These are phyloP conservation scores for sweet orange (Citrus sinensis) DNA, from an alignment of 345 rosid species.

Conservation along the genomic window DNA sequence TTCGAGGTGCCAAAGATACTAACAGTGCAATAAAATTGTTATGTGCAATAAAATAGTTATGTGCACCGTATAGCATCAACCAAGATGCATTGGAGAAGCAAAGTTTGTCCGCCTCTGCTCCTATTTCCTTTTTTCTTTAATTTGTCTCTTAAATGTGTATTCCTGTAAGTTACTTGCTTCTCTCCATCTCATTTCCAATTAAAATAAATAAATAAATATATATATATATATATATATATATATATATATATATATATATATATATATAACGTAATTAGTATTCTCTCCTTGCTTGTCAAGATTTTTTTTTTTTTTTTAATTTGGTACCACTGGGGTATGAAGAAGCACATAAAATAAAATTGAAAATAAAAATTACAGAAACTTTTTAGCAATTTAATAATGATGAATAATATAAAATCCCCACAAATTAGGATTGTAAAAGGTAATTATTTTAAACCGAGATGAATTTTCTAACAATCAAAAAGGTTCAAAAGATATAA, in stretches of 20 bases:
- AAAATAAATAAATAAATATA: no score
- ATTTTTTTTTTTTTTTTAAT: not conserved
- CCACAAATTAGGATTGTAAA: no score
- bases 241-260: no score
- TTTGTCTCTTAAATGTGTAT: not conserved
- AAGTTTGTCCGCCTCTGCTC: slow-evolving; percentile 8
- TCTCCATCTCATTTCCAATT: not conserved
- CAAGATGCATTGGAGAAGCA: slow-evolving; percentile 16
- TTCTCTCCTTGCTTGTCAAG: not conserved
- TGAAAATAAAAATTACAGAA: not conserved
- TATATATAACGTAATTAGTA: not conserved
- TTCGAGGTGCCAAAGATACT: not conserved
- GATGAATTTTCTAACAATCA: not conserved
- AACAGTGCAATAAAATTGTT: not conserved
- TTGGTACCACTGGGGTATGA: not conserved
- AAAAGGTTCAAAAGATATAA: not conserved
- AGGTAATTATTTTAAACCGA: not conserved
- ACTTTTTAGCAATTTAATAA: not conserved
- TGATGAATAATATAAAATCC: not conserved
- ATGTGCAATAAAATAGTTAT: not conserved
- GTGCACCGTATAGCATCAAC: not conserved
- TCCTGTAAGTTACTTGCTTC: not conserved
- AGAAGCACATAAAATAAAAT: not conserved
- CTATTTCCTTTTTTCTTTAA: not conserved
- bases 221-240: no score